phyloP scores from a whole-genome alignment of 768 basidiomycete species.

The Lepiota brunneoincarnata region DNA sequence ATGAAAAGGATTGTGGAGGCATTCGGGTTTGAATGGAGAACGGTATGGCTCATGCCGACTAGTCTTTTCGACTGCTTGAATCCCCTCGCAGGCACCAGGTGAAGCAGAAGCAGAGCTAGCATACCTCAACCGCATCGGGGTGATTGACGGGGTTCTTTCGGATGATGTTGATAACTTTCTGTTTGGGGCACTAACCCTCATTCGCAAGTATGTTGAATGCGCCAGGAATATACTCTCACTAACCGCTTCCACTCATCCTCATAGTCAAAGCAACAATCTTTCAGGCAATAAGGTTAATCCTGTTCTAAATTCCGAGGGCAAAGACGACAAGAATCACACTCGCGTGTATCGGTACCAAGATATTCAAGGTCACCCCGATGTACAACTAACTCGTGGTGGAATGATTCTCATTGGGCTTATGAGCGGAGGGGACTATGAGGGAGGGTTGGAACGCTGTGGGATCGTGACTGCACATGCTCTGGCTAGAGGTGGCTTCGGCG shows the following conservation, averaged over 20 bases:
- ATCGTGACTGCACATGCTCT: slow-evolving; percentile 71
- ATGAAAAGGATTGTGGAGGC: slow-evolving; percentile 79
- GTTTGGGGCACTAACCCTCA: slow-evolving; percentile 80
- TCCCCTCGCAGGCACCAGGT: slow-evolving; percentile 69
- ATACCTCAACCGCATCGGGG: slow-evolving; percentile 74
- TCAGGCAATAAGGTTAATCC: slow-evolving; percentile 69
- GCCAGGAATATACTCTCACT: not conserved
- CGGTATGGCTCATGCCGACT: slow-evolving; percentile 32
- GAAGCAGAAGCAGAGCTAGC: slow-evolving; percentile 96
- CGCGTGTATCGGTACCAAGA: slow-evolving; percentile 39
- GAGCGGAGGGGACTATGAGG: slow-evolving; percentile 89
- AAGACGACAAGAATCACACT: slow-evolving; percentile 72
- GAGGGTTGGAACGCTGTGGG: slow-evolving; percentile 67
- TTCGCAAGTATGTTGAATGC: slow-evolving; percentile 71
- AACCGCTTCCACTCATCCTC: slow-evolving; percentile 10
- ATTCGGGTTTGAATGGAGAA: slow-evolving; percentile 78
- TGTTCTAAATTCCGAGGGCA: slow-evolving; percentile 60
- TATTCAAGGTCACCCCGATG: slow-evolving; percentile 37
- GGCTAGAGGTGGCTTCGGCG: slow-evolving; percentile 79
- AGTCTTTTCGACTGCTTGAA: slow-evolving; percentile 18
- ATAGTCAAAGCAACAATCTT: slow-evolving; percentile 67
- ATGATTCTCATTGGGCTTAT: slow-evolving; percentile 81
- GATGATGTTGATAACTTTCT: slow-evolving; percentile 94
- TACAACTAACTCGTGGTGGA: slow-evolving; percentile 61
- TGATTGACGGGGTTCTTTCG: slow-evolving; percentile 86